Percentiles rank a stretch among this genome's conserved stretches.
These are phyloP conservation scores for Tetrapyrgos nigripes DNA, from an alignment of 1,284 basidiomycete genomes.

Conservation along the genomic window DNA sequence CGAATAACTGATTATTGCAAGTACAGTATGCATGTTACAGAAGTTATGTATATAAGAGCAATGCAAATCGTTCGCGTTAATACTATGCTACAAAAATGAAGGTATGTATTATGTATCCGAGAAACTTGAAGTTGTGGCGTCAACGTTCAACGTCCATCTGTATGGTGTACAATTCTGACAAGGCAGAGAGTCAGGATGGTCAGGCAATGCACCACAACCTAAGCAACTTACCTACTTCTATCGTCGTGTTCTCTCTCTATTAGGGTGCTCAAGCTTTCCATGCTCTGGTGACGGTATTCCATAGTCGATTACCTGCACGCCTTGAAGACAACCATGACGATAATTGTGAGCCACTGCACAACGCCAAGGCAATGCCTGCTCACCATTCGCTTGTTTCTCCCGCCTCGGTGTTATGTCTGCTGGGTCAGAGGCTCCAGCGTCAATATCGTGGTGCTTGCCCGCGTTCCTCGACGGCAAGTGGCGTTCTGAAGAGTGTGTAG, in stretches of 20 bases:
- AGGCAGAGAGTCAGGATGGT: too few species aligned
- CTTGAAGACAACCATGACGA: neutral
- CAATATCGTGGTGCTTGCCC: neutral
- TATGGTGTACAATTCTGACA: too few species aligned
- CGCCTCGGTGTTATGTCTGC: neutral
- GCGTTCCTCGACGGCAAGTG: neutral
- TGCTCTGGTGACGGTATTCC: slow-evolving; percentile 21
- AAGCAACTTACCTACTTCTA: neutral
- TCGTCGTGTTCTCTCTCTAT: neutral
- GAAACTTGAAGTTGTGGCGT: too few species aligned
- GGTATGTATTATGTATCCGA: too few species aligned
- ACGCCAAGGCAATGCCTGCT: neutral
- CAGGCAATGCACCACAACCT: too few species aligned
- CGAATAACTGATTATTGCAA: too few species aligned
- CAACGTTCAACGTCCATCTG: too few species aligned
- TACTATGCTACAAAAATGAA: too few species aligned
- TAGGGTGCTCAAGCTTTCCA: slow-evolving; percentile 12
- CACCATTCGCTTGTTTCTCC: slow-evolving; percentile 7
- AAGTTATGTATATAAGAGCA: too few species aligned
- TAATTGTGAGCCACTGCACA: neutral
- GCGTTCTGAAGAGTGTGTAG: neutral
- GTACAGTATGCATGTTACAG: too few species aligned
- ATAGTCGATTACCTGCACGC: slow-evolving; percentile 14
- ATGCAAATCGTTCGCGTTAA: too few species aligned
- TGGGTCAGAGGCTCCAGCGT: neutral